These are phyloP conservation scores for Larix kaempferi DNA, from an alignment of 75 land plant species.

Conservation along the genomic window DNA sequence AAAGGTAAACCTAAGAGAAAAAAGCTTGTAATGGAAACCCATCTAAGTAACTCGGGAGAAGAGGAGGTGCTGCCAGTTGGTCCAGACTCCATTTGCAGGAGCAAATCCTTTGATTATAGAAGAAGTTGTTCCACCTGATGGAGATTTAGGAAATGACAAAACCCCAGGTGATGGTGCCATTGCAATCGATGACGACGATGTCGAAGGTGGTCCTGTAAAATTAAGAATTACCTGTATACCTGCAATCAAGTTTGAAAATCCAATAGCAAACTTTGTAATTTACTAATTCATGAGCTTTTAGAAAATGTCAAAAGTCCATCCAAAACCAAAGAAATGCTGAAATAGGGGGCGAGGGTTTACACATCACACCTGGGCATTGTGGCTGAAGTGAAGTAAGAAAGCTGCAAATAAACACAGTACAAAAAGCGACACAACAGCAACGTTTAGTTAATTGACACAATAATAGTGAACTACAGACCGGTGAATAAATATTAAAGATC, in stretches of 20 bases:
- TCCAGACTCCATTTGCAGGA: neutral
- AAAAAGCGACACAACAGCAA: neutral
- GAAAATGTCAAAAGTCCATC: neutral
- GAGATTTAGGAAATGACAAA: slow-evolving; percentile 18
- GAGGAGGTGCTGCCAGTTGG: neutral
- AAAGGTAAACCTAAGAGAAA: neutral
- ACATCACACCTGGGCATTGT: slow-evolving; percentile 55
- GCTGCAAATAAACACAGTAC: slow-evolving; percentile 25
- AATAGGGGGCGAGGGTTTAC: neutral
- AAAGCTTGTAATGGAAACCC: neutral
- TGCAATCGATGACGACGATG: slow-evolving; percentile 6
- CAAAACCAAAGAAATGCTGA: neutral
- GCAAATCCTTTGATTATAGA: neutral
- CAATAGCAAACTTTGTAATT: neutral
- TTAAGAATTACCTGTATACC: slow-evolving; percentile 19
- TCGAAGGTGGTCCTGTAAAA: neutral
- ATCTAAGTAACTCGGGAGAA: neutral
- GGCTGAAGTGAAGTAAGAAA: slow-evolving; percentile 49
- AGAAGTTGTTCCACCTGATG: too few relatives aligned
- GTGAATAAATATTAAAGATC: neutral
- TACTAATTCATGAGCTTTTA: neutral
- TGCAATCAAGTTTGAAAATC: neutral
- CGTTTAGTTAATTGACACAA: slow-evolving; percentile 15
- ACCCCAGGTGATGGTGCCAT: slow-evolving; percentile 15
- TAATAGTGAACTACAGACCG: neutral